phyloP scores from a whole-genome alignment of 768 basidiomycete genomes.

The Mycena crocata region DNA sequence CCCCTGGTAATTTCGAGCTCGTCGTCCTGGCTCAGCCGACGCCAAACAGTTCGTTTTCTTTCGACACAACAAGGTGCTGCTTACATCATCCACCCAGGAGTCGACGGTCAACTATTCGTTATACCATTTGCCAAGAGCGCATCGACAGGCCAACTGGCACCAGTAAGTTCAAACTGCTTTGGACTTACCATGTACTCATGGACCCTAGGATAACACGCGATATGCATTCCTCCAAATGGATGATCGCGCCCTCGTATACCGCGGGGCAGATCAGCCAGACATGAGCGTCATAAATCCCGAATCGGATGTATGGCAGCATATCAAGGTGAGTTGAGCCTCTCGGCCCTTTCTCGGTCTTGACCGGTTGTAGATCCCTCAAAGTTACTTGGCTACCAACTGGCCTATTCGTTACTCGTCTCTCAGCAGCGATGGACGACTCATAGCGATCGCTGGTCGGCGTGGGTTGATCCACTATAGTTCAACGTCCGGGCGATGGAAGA shows the following conservation, averaged over 20 bases:
- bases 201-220: constrained; percentile 86
- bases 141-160: constrained; percentile 90
- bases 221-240: constrained; percentile 97
- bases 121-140: constrained; percentile 97
- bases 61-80: neutral
- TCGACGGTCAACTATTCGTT: constrained; percentile 80
- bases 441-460: constrained; percentile 91
- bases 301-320: constrained; percentile 97
- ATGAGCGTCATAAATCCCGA: constrained; percentile 99
- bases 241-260: constrained; percentile 91
- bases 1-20: constrained; percentile 91
- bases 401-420: constrained; percentile 93
- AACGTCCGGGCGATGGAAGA: constrained; percentile 94
- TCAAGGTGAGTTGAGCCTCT: constrained; percentile 68
- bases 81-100: constrained; percentile 49
- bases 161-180: constrained; percentile 61
- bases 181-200: constrained; percentile 3
- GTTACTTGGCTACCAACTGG: constrained; percentile 93
- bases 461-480: constrained; percentile 96
- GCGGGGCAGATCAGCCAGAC: constrained; percentile 97
- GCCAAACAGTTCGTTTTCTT: constrained; percentile 55
- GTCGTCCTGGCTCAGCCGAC: constrained; percentile 73
- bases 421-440: constrained; percentile 89
- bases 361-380: constrained; percentile 80
- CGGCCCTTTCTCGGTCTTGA: neutral